phyloP scores from a whole-genome alignment of 2,329 filamentous ascomycete genomes.

The Calonectria pteridis region DNA sequence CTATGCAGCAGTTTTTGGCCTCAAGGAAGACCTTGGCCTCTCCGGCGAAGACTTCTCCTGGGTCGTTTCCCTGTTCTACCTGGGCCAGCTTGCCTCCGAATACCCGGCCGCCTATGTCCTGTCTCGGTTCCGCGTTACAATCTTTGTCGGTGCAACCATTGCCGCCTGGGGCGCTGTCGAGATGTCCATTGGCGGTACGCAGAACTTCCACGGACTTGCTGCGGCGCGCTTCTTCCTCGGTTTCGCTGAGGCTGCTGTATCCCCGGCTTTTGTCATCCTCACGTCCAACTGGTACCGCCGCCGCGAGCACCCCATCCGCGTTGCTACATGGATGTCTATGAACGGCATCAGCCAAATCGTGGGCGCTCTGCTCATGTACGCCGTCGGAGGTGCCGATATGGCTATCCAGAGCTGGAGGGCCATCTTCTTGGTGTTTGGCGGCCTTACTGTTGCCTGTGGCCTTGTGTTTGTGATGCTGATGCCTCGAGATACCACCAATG shows the following conservation, averaged over 20 bases:
- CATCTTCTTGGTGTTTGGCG: conserved; percentile 37
- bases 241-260: conserved; percentile 46
- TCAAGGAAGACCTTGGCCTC: conserved; percentile 29
- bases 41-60: conserved; percentile 27
- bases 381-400: conserved; percentile 35
- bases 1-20: conserved; percentile 34
- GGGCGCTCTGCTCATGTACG: conserved; percentile 47
- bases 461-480: conserved; percentile 28
- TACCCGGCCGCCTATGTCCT: conserved; percentile 34
- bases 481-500: conserved; percentile 25
- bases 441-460: conserved; percentile 26
- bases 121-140: conserved; percentile 32
- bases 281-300: conserved; percentile 48
- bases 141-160: conserved; percentile 34
- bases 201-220: conserved; percentile 41
- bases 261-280: conserved; percentile 49
- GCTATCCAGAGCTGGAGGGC: conserved; percentile 32
- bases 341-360: conserved; percentile 46
- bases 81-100: conserved; percentile 34
- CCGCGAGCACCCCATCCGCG: conserved; percentile 46
- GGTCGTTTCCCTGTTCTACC: conserved; percentile 34
- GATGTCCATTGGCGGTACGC: conserved; percentile 38
- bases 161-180: conserved; percentile 46
- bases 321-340: conserved; percentile 48
- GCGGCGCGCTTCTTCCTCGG: conserved; percentile 47